Conservation (phyloP, 768 basidiomycete species). For the Lactifluus volemus region DNA sequence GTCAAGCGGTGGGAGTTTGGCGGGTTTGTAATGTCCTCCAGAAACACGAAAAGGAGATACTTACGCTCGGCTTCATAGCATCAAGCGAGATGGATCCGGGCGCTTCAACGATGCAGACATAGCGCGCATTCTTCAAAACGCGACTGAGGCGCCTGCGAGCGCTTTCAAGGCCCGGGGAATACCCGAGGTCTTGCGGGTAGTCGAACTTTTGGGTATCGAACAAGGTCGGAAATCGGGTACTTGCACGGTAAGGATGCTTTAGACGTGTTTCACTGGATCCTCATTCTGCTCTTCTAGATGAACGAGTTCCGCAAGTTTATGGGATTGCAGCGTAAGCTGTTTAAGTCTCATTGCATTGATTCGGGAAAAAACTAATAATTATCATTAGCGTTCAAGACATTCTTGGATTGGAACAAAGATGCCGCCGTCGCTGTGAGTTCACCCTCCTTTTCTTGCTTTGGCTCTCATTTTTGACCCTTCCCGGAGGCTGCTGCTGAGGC, state of each 20-base stretch:
- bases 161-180: slow-evolving; percentile 62
- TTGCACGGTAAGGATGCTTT: slow-evolving; percentile 46
- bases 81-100: slow-evolving; percentile 28
- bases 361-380: neutral
- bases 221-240: slow-evolving; percentile 59
- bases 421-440: slow-evolving; percentile 21
- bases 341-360: neutral
- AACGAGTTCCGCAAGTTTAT: slow-evolving; percentile 44
- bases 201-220: slow-evolving; percentile 63
- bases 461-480: neutral
- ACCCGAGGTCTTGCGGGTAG: slow-evolving; percentile 52
- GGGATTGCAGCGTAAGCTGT: slow-evolving; percentile 48
- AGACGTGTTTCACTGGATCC: neutral
- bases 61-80: slow-evolving; percentile 12
- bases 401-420: slow-evolving; percentile 32
- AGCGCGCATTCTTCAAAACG: slow-evolving; percentile 51
- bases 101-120: slow-evolving; percentile 56
- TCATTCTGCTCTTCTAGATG: slow-evolving; percentile 8
- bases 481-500: slow-evolving; percentile 49
- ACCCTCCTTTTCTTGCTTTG: neutral
- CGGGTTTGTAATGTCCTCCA: neutral
- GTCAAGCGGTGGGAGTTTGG: slow-evolving; percentile 26
- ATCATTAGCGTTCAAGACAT: slow-evolving; percentile 9
- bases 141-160: slow-evolving; percentile 49
- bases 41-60: neutral